Evolutionary conservation across 208 protist species (phyloP).

Genomic region (Strigomonas culicis): DNA sequence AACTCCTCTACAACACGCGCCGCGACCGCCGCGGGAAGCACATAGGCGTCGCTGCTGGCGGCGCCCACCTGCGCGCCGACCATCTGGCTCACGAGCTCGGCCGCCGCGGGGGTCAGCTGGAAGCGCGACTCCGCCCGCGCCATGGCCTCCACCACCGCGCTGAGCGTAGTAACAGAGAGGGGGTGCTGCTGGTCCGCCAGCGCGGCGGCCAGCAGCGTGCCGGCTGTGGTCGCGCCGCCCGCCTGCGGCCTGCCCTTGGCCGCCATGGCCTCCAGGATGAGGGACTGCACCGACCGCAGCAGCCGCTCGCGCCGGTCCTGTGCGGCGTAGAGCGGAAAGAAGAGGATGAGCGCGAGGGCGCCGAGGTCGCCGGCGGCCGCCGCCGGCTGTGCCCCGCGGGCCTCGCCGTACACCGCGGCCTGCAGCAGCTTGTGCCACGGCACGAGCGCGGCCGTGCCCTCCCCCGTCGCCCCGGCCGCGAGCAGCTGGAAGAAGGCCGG

Average conservation of each 20-base stretch:
- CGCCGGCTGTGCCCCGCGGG: neutral
- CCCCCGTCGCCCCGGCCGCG: neutral
- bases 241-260: neutral
- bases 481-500: conserved; percentile 15
- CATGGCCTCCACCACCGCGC: conserved; percentile 68
- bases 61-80: conserved; percentile 14
- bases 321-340: conserved; percentile 28
- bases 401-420: conserved; percentile 1
- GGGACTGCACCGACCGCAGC: conserved; percentile 24
- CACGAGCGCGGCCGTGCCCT: conserved; percentile 5
- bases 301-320: conserved; percentile 14
- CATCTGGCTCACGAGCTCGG: conserved; percentile 49
- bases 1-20: conserved; percentile 36
- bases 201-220: neutral
- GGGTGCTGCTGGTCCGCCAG: neutral
- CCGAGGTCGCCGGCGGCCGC: neutral
- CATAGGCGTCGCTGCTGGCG: conserved; percentile 17
- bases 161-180: conserved; percentile 54
- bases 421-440: conserved; percentile 16
- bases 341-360: conserved; percentile 14
- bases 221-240: neutral
- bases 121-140: conserved; percentile 55
- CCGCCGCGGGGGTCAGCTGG: conserved; percentile 34
- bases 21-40: conserved; percentile 29
- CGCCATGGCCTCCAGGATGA: neutral